A percentile compares a stretch with the other conserved stretches of the same genome.
These are phyloP conservation scores for Russula sp. DNA, from an alignment of 768 basidiomycete species.

Conservation along the genomic window DNA sequence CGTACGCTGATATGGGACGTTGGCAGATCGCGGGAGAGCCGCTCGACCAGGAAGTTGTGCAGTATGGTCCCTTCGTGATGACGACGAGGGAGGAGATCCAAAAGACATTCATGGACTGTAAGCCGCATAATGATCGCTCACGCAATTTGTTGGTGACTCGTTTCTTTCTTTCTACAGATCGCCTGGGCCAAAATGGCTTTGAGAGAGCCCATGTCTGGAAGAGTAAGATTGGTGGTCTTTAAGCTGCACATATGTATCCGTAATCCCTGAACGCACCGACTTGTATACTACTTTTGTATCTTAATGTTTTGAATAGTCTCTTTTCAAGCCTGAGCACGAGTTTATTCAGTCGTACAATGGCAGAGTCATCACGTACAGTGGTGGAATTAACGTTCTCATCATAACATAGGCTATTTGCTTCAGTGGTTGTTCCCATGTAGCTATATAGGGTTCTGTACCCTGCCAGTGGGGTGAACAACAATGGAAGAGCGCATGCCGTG, in stretches of 20 bases:
- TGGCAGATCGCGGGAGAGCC: conserved; percentile 77
- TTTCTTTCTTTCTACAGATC: conserved; percentile 42
- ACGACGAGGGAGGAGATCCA: conserved; percentile 74
- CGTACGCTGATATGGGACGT: neutral
- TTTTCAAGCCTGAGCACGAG: neutral
- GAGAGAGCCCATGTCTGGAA: conserved; percentile 86
- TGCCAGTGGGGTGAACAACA: no score
- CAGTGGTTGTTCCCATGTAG: no score
- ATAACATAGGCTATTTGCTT: no score
- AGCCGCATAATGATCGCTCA: conserved; percentile 23
- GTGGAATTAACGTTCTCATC: no score
- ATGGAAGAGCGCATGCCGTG: no score
- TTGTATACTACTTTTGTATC: neutral
- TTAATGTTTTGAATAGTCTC: neutral
- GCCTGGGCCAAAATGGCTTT: conserved; percentile 76
- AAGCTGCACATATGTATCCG: neutral
- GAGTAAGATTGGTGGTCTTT: conserved; percentile 59
- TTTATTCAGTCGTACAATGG: neutral
- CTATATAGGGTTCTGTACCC: no score
- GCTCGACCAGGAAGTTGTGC: conserved; percentile 80
- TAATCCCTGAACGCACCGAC: no score
- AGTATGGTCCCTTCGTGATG: conserved; percentile 87
- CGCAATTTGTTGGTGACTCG: conserved; percentile 10
- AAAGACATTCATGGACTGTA: conserved; percentile 77
- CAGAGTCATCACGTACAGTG: no score